Evolutionary conservation across 2,329 filamentous ascomycete genomes (phyloP).

Genomic region (Paracorniculantispora psalliotae): DNA sequence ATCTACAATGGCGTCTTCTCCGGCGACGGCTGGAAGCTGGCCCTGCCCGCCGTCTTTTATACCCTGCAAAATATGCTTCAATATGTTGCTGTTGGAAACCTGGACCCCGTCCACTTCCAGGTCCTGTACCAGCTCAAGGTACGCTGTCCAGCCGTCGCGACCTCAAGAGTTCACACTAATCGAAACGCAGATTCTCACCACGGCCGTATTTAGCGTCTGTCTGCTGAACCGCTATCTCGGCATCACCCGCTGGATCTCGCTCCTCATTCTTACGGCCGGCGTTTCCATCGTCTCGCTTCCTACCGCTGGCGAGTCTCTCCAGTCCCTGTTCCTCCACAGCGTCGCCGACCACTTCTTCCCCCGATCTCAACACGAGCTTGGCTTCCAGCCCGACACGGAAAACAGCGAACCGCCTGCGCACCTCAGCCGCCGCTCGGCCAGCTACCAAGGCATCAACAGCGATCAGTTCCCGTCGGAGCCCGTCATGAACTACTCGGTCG

Average conservation of each 20-base stretch:
- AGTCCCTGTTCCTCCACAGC: conserved; percentile 58
- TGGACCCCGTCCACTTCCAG: conserved; percentile 91
- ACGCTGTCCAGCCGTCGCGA: conserved; percentile 15
- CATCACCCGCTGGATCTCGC: conserved; percentile 70
- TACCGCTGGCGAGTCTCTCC: conserved; percentile 47
- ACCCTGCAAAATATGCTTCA: conserved; percentile 91
- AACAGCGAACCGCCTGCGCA: conserved; percentile 26
- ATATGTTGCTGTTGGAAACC: conserved; percentile 84
- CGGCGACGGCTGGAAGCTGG: conserved; percentile 90
- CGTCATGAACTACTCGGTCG: conserved; percentile 71
- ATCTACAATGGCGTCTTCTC: conserved; percentile 79
- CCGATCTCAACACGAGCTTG: conserved; percentile 71
- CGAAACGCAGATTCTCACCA: conserved; percentile 64
- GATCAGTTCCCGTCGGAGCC: conserved; percentile 43
- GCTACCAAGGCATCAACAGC: conserved; percentile 81
- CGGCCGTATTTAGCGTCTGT: conserved; percentile 78
- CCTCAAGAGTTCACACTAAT: background rate
- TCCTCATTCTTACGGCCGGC: conserved; percentile 74
- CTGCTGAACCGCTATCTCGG: conserved; percentile 69
- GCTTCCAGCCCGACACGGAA: conserved; percentile 40
- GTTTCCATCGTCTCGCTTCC: conserved; percentile 83
- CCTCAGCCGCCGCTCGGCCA: conserved; percentile 66
- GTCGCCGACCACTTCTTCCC: conserved; percentile 67
- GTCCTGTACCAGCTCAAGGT: conserved; percentile 88
- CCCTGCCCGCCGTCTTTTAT: conserved; percentile 81